Conservation (phyloP, 2,329 filamentous ascomycete species). For the Drechslera avenae region DNA sequence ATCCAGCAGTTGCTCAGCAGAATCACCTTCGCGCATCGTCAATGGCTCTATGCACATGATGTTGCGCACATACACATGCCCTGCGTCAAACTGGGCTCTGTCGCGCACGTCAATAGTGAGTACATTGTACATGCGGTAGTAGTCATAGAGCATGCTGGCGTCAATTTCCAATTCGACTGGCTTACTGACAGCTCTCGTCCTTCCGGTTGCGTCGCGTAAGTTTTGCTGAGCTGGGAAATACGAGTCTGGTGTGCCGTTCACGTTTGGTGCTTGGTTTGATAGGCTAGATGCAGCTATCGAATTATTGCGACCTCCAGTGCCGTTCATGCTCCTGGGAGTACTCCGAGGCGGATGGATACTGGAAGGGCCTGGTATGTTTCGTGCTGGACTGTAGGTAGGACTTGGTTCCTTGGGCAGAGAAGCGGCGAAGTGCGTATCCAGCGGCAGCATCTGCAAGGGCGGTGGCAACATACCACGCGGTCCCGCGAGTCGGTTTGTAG, state of each 20-base stretch:
- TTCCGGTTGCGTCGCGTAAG: conserved; percentile 16
- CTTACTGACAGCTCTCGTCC: conserved; percentile 54
- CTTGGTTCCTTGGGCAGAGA: conserved; percentile 72
- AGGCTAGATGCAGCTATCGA: conserved; percentile 54
- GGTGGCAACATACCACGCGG: conserved; percentile 58
- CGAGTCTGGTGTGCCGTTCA: conserved; percentile 45
- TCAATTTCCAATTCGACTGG: conserved; percentile 66
- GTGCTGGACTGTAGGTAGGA: conserved; percentile 78
- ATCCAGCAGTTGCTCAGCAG: conserved; percentile 68
- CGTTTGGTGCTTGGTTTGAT: conserved; percentile 45
- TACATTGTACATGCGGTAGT: conserved; percentile 69
- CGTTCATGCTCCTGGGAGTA: conserved; percentile 67
- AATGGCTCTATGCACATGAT: conserved; percentile 92
- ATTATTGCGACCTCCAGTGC: conserved; percentile 58
- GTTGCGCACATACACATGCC: conserved; percentile 82
- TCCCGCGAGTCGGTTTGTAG: conserved; percentile 48
- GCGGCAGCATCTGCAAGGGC: conserved; percentile 52
- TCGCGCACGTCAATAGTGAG: conserved; percentile 85
- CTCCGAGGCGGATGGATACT: conserved; percentile 69
- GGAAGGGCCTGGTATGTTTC: conserved; percentile 70
- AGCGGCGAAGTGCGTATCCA: conserved; percentile 59
- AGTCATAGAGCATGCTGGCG: conserved; percentile 71
- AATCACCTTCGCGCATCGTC: conserved; percentile 69
- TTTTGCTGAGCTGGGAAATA: conserved; percentile 49
- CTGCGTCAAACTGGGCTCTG: conserved; percentile 80